Conservation (phyloP, 257 asterid species). For the Petrea volubilis region DNA sequence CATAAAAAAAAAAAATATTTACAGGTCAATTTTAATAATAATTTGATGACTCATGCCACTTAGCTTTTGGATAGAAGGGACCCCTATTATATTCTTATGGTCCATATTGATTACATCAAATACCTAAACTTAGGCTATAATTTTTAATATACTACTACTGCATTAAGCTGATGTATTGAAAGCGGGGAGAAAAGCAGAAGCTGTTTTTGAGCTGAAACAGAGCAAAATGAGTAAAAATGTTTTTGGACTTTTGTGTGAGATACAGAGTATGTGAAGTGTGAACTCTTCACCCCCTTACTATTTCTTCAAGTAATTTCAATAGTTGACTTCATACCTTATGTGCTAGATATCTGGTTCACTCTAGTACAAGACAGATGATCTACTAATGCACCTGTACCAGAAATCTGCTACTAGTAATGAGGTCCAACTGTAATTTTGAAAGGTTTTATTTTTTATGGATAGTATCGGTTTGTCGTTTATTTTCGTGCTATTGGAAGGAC, state of each 20-base stretch:
- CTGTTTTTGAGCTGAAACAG: constrained; percentile 23
- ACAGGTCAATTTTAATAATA: constrained; percentile 28
- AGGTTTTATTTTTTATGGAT: constrained; percentile 17
- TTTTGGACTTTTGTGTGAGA: constrained; percentile 25
- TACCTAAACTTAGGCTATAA: constrained; percentile 46
- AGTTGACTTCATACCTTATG: constrained; percentile 29
- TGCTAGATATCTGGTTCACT: constrained; percentile 29
- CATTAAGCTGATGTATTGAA: constrained; percentile 33
- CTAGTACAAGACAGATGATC: constrained; percentile 26
- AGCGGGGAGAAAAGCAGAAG: constrained; percentile 36
- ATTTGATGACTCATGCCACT: constrained; percentile 68
- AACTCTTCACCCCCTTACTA: not conserved
- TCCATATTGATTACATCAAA: constrained; percentile 36
- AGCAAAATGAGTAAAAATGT: constrained; percentile 11
- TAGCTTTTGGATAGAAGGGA: constrained; percentile 47
- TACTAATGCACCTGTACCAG: constrained; percentile 27
- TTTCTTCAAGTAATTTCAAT: constrained; percentile 14
- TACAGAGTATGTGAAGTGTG: constrained; percentile 16
- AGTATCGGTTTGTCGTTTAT: constrained; percentile 10
- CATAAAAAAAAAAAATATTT: constrained; percentile 21
- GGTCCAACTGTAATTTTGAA: constrained; percentile 34
- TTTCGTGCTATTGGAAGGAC: constrained; percentile 27
- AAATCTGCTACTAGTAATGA: constrained; percentile 29
- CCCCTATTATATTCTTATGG: constrained; percentile 45
- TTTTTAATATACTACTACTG: constrained; percentile 23